These are phyloP conservation scores for Xylaria sp. DNA, from an alignment of 495 filamentous ascomycete genomes.

Conservation along the genomic window DNA sequence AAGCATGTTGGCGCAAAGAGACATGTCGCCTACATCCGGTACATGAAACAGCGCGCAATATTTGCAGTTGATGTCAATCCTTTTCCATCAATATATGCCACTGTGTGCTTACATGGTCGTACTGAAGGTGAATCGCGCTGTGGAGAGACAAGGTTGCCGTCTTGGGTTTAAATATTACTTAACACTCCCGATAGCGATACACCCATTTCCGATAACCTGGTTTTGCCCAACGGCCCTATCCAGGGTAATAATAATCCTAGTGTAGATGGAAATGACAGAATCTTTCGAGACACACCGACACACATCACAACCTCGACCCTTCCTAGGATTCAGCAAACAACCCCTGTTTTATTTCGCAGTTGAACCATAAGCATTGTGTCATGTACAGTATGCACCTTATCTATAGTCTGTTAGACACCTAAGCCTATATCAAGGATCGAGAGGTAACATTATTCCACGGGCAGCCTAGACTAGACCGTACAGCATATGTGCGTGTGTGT, in stretches of 20 bases:
- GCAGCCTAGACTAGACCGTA: not conserved
- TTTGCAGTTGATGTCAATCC: not conserved
- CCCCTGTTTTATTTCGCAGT: not conserved
- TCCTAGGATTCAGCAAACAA: not conserved
- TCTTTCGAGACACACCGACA: not conserved
- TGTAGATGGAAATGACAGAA: constrained; percentile 7
- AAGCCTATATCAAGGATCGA: not conserved
- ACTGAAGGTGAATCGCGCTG: not conserved
- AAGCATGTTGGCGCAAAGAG: not conserved
- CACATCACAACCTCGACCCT: not conserved
- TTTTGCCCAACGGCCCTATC: constrained; percentile 14
- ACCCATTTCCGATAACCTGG: constrained; percentile 27
- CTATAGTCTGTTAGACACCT: not conserved
- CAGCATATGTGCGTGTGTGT: not conserved
- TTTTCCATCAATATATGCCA: not conserved
- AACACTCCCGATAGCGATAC: not conserved
- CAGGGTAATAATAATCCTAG: not conserved
- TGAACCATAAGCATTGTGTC: not conserved
- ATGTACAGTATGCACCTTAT: constrained; percentile 2
- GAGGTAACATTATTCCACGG: not conserved
- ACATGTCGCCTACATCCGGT: not conserved
- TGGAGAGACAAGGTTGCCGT: constrained; percentile 9
- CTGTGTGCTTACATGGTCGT: constrained; percentile 4
- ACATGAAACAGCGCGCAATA: not conserved
- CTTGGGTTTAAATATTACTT: not conserved